Evolutionary conservation across 169 alveolate genomes (phyloP).

Genomic region (Plasmodium knowlesi): DNA sequence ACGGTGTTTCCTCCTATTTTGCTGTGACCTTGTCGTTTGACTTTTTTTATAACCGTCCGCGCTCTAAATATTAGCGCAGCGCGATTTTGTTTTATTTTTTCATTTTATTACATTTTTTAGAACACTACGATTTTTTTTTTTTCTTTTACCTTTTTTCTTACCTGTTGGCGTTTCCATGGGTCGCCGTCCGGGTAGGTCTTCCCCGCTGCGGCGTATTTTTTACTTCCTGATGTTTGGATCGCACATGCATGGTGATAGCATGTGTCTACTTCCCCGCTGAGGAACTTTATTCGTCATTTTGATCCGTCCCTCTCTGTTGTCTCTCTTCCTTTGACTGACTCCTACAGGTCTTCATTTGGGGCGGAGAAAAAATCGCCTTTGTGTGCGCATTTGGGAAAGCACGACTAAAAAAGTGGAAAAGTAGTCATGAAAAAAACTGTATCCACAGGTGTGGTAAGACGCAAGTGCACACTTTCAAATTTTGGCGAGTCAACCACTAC

Average conservation of each 20-base stretch:
- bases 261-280: neutral
- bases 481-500: neutral
- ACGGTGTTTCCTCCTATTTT: neutral
- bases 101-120: neutral
- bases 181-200: neutral
- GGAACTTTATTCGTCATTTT: neutral
- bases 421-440: neutral
- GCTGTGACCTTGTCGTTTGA: too few relatives aligned
- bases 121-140: neutral
- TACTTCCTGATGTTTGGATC: neutral
- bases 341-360: neutral
- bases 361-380: neutral
- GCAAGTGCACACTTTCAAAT: neutral
- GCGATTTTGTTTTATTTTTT: neutral
- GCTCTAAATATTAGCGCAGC: neutral
- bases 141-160: conserved; percentile 3
- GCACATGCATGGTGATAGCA: neutral
- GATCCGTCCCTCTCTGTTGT: neutral
- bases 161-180: neutral
- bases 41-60: neutral
- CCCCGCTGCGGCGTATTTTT: neutral
- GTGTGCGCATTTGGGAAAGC: neutral
- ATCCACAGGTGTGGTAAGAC: neutral
- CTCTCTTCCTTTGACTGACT: neutral
- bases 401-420: neutral